phyloP scores from a whole-genome alignment of 2,329 filamentous ascomycete genomes.

The Metarhizium rileyi region DNA sequence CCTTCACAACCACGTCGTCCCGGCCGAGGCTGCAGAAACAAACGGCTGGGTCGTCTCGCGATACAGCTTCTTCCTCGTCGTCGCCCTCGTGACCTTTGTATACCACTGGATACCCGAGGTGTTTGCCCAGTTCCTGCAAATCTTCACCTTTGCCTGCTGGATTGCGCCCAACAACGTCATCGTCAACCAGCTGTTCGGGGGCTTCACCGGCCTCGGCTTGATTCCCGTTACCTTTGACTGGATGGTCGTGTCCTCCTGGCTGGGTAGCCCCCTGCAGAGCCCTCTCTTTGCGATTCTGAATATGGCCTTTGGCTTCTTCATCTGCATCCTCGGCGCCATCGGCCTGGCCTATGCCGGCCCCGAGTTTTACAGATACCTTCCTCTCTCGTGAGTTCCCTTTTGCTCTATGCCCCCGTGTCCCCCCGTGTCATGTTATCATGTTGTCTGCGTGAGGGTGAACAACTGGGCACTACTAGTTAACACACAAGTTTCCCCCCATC shows the following conservation, averaged over 20 bases:
- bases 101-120: constrained; percentile 52
- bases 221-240: constrained; percentile 60
- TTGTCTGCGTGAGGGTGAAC: too few species aligned
- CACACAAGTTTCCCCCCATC: too few species aligned
- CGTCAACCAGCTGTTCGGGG: constrained; percentile 58
- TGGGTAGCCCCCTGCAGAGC: constrained; percentile 46
- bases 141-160: constrained; percentile 53
- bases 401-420: neutral
- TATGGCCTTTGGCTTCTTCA: constrained; percentile 41
- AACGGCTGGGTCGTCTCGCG: constrained; percentile 51
- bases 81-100: constrained; percentile 38
- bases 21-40: constrained; percentile 38
- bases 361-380: constrained; percentile 45
- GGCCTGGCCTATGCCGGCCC: constrained; percentile 41
- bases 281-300: constrained; percentile 53
- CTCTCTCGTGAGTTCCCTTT: constrained; percentile 23
- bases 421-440: neutral
- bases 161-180: constrained; percentile 50
- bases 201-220: constrained; percentile 48
- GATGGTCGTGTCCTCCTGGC: constrained; percentile 48
- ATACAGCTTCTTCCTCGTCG: constrained; percentile 46
- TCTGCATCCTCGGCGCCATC: constrained; percentile 41
- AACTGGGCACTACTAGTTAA: too few species aligned
- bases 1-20: constrained; percentile 49
- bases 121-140: constrained; percentile 47